These are phyloP conservation scores for Herpotrichia juniperi DNA, from an alignment of 2,329 filamentous ascomycete species.

Conservation along the genomic window DNA sequence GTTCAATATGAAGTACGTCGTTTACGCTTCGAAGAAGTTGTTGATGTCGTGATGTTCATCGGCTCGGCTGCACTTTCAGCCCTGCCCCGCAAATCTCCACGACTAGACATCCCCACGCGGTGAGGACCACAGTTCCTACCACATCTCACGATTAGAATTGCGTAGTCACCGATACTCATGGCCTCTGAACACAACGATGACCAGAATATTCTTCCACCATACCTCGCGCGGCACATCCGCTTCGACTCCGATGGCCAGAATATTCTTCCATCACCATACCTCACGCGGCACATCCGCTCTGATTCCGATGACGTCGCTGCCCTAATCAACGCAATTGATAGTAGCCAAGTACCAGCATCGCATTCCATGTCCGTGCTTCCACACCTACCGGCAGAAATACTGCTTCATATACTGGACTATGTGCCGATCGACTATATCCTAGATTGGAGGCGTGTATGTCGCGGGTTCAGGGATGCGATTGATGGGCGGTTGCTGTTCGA, in stretches of 20 bases:
- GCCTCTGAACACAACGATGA: too few species aligned
- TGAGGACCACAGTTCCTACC: too few species aligned
- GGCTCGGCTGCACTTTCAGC: too few species aligned
- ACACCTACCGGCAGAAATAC: constrained; percentile 38
- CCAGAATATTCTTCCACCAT: too few species aligned
- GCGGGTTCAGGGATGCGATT: constrained; percentile 38
- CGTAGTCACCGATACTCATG: too few species aligned
- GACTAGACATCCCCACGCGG: too few species aligned
- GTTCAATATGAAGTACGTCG: too few species aligned
- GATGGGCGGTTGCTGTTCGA: constrained; percentile 33
- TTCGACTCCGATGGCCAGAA: background rate
- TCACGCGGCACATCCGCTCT: constrained; percentile 29
- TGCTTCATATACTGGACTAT: constrained; percentile 32
- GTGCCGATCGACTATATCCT: constrained; percentile 34
- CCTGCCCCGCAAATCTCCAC: too few species aligned
- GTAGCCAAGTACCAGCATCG: constrained; percentile 26
- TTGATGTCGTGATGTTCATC: too few species aligned
- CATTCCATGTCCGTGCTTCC: constrained; percentile 8
- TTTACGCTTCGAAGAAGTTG: too few species aligned
- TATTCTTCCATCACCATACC: constrained; percentile 24
- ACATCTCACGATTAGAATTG: too few species aligned
- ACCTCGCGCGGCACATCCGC: too few species aligned
- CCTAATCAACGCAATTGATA: constrained; percentile 34
- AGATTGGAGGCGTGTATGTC: constrained; percentile 36
- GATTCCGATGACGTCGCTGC: constrained; percentile 32